Conservation (phyloP, 1,284 basidiomycete genomes). For the Leucoagaricus sp. region DNA sequence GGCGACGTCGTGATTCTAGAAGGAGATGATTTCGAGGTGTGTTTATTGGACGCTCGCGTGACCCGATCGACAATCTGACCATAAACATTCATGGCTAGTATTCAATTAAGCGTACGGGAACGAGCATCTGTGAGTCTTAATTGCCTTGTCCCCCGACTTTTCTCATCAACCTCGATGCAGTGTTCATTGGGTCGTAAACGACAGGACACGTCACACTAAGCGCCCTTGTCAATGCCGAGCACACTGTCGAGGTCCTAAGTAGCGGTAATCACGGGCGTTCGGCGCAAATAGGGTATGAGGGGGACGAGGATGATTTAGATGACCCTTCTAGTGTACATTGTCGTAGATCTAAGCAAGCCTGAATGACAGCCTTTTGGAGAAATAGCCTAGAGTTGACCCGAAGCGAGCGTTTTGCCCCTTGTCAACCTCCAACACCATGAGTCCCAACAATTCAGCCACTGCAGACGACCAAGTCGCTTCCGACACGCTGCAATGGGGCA, state of each 20-base stretch:
- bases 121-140: conserved; percentile 36
- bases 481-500: conserved; percentile 34
- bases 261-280: conserved; percentile 1
- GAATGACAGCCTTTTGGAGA: conserved; percentile 27
- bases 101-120: conserved; percentile 39
- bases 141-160: conserved; percentile 6
- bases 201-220: conserved; percentile 5
- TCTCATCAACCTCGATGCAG: conserved; percentile 19
- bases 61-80: conserved; percentile 15
- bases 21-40: conserved; percentile 57
- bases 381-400: conserved; percentile 23
- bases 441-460: conserved; percentile 24
- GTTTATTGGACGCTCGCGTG: conserved; percentile 19
- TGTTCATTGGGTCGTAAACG: conserved; percentile 22
- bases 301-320: conserved; percentile 5
- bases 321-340: conserved; percentile 14
- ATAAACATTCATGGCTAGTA: conserved; percentile 27
- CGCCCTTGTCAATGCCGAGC: not conserved
- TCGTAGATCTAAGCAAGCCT: conserved; percentile 19
- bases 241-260: not conserved
- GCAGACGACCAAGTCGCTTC: conserved; percentile 22
- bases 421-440: conserved; percentile 24
- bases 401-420: conserved; percentile 19
- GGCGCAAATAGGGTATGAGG: not conserved
- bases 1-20: conserved; percentile 53